Evolutionary conservation across 225 moss, liverwort and hornwort species (phyloP).

Genomic region (Physcomitrium patens): DNA sequence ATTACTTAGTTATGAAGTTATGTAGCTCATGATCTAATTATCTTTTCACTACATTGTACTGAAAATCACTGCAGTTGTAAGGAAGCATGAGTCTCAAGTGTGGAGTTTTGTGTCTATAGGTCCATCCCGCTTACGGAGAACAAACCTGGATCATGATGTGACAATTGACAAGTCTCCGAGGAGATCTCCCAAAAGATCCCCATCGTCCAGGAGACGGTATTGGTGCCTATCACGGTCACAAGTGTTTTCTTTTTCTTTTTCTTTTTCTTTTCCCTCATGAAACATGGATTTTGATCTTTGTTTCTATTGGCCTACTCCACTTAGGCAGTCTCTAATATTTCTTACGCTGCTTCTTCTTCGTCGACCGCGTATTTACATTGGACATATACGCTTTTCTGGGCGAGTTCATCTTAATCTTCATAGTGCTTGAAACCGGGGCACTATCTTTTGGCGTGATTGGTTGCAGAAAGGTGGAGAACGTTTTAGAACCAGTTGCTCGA

Average conservation of each 20-base stretch:
- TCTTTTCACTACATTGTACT: constrained; percentile 9
- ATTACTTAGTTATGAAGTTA: background rate
- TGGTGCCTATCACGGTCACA: background rate
- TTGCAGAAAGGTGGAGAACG: constrained; percentile 52
- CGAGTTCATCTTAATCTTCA: background rate
- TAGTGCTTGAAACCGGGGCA: too few species aligned
- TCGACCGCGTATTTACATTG: background rate
- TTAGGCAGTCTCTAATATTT: background rate
- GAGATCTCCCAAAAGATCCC: constrained; percentile 31
- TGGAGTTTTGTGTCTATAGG: constrained; percentile 41
- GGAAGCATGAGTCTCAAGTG: background rate
- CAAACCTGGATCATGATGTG: constrained; percentile 55
- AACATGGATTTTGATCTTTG: too few species aligned
- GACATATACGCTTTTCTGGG: background rate
- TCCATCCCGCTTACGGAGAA: constrained; percentile 58
- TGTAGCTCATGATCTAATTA: constrained; percentile 3
- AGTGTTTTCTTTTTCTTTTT: too few species aligned
- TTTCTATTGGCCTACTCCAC: too few species aligned
- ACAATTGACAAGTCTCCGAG: constrained; percentile 44
- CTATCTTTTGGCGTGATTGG: background rate
- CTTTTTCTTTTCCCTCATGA: too few species aligned
- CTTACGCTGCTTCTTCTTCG: background rate
- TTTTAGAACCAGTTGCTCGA: constrained; percentile 33
- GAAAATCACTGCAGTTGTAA: background rate
- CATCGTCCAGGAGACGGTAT: constrained; percentile 49